Base-by-base conservation (phyloP, 139 green algal species). In the Coelastrella sp. region DNA sequence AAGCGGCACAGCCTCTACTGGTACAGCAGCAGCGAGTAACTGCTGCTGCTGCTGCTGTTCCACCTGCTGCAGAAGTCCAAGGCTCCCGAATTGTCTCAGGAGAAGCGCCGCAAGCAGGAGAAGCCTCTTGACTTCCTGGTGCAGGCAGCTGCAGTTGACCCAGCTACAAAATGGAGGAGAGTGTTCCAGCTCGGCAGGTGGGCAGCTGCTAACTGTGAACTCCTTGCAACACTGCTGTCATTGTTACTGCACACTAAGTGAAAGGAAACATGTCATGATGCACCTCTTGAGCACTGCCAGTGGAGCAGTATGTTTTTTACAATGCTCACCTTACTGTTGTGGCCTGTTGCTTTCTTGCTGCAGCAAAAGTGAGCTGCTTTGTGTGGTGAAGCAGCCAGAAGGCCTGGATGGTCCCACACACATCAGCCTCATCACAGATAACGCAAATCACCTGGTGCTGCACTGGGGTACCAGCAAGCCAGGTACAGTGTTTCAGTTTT, bases 391-490 rank as follows among this genome's bases (percentile, higher is more conserved):
- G 15, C 94, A 92, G 87, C 90, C 88, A 4, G 90, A 91, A 15
- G 90, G 91, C 35, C 73, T 89, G 56, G 90, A 87, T 60, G 90
- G 90, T 8, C 74, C 83, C 82, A 93, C 81, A 8, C 74, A 82
- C 5, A 89, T 97, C 15, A 93, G 78, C 25, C 85, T 99, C 15
- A 95, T 96, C 58, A 97, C 96, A 6, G 96, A 98, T 91, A 84
- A 91, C 80, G 92, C 94, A 58, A 87, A 91, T 14, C 72, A 93
- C 0, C 27, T 97, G 20, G 92, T 98, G 65, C 90, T 99, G 93
- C 97, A 99, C 93, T 99, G 97, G 97, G 97, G 96, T 10, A 94
- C 97, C 20, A 89, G 80, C 90, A 91, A 90, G 61, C 83, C 89
- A 74, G 80, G 91, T 80, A 91, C 35, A 49, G 35, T 49, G 35